A percentile compares a stretch with the other conserved stretches of the same genome.
phyloP scores from a whole-genome alignment of 208 protist species.

The Acanthamoeba lenticulata region DNA sequence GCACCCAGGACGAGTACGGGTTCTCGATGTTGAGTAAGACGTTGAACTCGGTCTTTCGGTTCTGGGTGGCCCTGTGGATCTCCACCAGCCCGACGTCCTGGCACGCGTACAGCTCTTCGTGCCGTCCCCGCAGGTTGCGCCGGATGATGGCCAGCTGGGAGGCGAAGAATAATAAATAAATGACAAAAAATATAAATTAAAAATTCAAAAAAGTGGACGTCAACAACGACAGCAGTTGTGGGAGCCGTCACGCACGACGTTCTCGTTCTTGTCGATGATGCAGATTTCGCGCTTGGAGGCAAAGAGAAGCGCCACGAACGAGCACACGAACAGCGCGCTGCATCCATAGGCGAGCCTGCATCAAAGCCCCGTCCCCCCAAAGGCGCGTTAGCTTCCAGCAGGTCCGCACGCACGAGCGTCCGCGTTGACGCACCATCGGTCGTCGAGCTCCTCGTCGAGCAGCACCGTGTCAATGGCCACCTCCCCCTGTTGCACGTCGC shows the following conservation, averaged over 20 bases:
- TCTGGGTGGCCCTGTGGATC: constrained; percentile 34
- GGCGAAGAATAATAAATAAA: not conserved
- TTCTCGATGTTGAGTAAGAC: constrained; percentile 8
- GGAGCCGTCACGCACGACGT: not conserved
- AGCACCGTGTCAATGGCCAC: not conserved
- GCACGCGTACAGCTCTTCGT: not conserved
- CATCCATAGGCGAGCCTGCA: not conserved
- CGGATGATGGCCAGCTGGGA: constrained; percentile 1
- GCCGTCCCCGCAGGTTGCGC: not conserved
- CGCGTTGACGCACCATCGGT: not conserved
- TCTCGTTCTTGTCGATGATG: not conserved
- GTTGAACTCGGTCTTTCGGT: constrained; percentile 33
- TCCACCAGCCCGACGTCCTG: constrained; percentile 9
- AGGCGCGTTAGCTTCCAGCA: not conserved
- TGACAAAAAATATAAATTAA: too few relatives aligned
- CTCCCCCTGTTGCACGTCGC: not conserved
- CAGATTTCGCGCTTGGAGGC: not conserved
- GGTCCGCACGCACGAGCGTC: not conserved
- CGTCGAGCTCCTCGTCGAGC: not conserved
- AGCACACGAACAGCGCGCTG: not conserved
- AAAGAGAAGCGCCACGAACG: not conserved
- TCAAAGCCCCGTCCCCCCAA: too few relatives aligned
- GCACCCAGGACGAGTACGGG: not conserved
- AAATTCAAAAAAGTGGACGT: not conserved
- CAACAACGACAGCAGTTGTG: not conserved